Evolutionary conservation across 1,284 basidiomycete species (phyloP), one percentile per base, ranked within the genome.

Genomic region (Taiwanofungus camphoratus): DNA sequence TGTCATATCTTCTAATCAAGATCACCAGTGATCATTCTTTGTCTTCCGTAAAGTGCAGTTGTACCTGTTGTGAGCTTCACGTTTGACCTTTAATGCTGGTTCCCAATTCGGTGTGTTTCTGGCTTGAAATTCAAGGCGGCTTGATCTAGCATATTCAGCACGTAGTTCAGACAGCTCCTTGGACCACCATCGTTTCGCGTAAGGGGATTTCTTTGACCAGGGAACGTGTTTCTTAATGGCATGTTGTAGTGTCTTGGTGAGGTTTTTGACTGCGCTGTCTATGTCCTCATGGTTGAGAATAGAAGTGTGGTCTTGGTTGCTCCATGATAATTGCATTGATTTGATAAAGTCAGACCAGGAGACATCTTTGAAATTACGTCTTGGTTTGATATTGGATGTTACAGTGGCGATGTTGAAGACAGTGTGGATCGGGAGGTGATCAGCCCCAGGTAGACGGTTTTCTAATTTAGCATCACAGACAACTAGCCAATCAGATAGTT

Each of bases 91-190:
- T 7, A 8, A 8, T 7, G 13, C 7, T 7, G 13, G 8, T 8
- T 27, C 26, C 26, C 26, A 27, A 13, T 27, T 13, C 26, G 16
- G 19, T 9, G 51, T 8, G 32, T 13, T 6, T 39, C 24, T 27
- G 23, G 5, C 48, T 42, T 0, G 69, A 57, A 0, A 16, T 29
- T 19, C 32, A 8, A 8, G 6, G 5, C 53, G 52, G 26, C 26
- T 27, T 13, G 7, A 8, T 7, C 13, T 7, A 8, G 26, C 26
- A 13, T 27, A 27, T 8, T 27, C 26, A 27, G 26, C 26, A 8
- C 26, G 26, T 7, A 27, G 26, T 27, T 27, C 8, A 27, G 26
- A 27, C 26, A 27, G 26, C 26, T 27, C 26, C 26, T 27, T 27
- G 8, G 26, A 8, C 26, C 26, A 27, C 26, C 26, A 27, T 27